Conservation (phyloP, 495 filamentous ascomycete species). For the Hypoxylon subgilvum region DNA sequence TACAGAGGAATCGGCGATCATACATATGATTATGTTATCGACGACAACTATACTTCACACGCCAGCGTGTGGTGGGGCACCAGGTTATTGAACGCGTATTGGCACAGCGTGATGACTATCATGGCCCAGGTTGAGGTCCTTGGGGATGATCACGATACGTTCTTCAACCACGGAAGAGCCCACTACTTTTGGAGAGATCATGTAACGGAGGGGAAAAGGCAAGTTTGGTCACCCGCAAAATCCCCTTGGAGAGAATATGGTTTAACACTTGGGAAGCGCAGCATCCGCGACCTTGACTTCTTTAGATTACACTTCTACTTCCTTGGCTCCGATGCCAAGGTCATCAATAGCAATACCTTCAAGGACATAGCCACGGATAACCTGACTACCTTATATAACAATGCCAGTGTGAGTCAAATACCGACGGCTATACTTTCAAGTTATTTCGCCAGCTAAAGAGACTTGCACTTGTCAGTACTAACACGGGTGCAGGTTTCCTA, state of each 20-base stretch:
- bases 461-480: background rate
- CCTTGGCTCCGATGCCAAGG: background rate
- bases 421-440: no score
- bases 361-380: background rate
- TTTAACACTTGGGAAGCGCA: background rate
- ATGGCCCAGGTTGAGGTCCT: background rate
- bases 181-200: constrained; percentile 1
- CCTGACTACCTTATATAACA: background rate
- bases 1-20: constrained; percentile 5
- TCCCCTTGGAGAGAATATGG: background rate
- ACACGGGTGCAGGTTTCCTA: background rate
- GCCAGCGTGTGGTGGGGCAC: constrained; percentile 13
- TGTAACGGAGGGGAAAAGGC: background rate
- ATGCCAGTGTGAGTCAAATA: background rate
- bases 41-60: constrained; percentile 2
- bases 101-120: constrained; percentile 4
- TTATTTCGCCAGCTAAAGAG: no score
- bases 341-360: constrained; percentile 3
- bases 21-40: constrained; percentile 4
- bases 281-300: constrained; percentile 5
- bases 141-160: background rate
- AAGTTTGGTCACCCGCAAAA: background rate
- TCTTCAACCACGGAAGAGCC: constrained; percentile 1
- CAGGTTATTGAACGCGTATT: constrained; percentile 8
- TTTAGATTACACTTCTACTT: constrained; percentile 8